Evolutionary conservation across 2,329 filamentous ascomycete genomes (phyloP), one percentile per base, ranked within the genome.

Genomic region (Colletotrichum echinochloae): DNA sequence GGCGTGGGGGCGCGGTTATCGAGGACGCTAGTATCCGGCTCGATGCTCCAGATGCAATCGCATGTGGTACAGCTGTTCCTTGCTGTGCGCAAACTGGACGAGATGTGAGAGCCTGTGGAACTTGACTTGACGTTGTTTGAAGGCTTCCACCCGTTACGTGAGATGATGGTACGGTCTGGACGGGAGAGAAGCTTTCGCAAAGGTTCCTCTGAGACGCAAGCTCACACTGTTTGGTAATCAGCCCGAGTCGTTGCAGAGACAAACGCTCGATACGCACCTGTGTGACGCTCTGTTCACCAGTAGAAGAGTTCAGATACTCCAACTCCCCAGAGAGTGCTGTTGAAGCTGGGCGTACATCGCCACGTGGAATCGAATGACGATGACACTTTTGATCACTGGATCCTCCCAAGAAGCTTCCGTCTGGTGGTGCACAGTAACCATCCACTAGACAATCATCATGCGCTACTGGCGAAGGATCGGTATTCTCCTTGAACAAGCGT

Each of bases 221-320:
- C 16, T 46, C 60, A 28, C 23, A 59, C 66, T 68, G 66, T 37
- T 46, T 28, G 12, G 35, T 33, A 18, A n/a, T 68, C 35, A 68
- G 28, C 26, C 28, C 23, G 7, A 46, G 30, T 46, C 1, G 18
- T 23, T n/a, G 46, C 14, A 20, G 20, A 20, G 23, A 7, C 12
- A 33, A 18, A 18, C 12, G 11, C n/a, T 18, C 7, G 23, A 18
- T 37, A 44, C 60, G 26, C 28, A 68, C 66, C 52, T 28, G 46
- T 59, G 35, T 30, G 28, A 59, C 52, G 23, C 46, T 28, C 23
- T 51, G 44, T 28, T 35, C 41, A 12, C 20, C 33, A 16, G 63
- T 23, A 37, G 28, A 35, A 20, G 39, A 11, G 11, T 46, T 26
- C 6, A 11, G 2, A 20, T 46, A 33, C 9, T 59, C 39, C 3